Evolutionary conservation across 768 basidiomycete species (phyloP).

Genomic region (Amanita phalloides): DNA sequence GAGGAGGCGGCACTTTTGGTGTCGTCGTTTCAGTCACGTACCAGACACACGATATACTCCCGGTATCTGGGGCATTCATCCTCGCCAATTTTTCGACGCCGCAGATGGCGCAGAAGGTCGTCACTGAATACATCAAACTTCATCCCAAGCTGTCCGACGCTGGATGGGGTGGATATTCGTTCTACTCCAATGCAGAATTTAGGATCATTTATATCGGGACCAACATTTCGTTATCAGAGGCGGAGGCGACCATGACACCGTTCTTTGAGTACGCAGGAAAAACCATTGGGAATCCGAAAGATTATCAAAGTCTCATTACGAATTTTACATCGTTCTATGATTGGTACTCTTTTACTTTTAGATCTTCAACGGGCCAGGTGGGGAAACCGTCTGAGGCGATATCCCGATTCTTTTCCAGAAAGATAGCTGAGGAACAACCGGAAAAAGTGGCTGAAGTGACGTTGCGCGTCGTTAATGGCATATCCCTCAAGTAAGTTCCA

Average conservation of each 20-base stretch:
- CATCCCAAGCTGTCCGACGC: neutral
- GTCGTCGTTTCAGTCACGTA: conserved; percentile 37
- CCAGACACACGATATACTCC: conserved; percentile 25
- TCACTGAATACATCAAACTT: neutral
- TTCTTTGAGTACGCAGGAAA: neutral
- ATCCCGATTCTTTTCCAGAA: conserved; percentile 23
- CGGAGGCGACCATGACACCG: neutral
- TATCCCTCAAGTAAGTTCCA: conserved; percentile 12
- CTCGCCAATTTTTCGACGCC: neutral
- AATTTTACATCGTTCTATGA: neutral
- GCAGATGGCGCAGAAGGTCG: neutral
- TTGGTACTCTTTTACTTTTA: neutral
- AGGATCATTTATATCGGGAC: neutral
- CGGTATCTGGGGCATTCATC: conserved; percentile 16
- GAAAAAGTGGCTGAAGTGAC: conserved; percentile 15
- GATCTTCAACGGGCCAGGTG: neutral
- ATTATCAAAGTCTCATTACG: neutral
- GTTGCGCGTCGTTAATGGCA: conserved; percentile 9
- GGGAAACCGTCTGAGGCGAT: neutral
- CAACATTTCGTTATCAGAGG: neutral
- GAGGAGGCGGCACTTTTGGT: conserved; percentile 41
- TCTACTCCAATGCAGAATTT: neutral
- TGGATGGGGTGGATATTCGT: neutral
- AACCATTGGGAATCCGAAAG: neutral
- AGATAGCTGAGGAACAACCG: conserved; percentile 14